Base-by-base conservation (phyloP, 192 early-diverging fungal species). In the Coemansia sp. region DNA sequence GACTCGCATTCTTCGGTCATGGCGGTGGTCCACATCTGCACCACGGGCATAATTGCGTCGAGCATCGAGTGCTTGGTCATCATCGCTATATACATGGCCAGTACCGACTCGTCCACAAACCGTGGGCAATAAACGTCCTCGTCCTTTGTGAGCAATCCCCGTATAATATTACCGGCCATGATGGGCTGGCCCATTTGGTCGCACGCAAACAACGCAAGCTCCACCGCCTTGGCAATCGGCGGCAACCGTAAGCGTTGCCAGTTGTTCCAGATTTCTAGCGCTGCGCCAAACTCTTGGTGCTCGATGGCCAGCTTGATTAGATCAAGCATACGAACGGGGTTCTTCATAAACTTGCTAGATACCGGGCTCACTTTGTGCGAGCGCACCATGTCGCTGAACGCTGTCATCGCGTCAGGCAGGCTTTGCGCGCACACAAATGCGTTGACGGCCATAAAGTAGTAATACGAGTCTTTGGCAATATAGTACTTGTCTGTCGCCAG, bases 301-400 rank as follows among this genome's bases (percentile, higher is more conserved):
- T 73, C 61, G 15, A 57, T 54, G 12, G 67, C 41, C 38, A 70
- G 38, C 5, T 47, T 53, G 57, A 73, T 67, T 6, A 79, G 60
- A 12, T 62, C 62, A 3, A 70, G 50, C 57, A 79, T 48, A 7
- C 29, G 52, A 4, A 47, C 51, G 11, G 71, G 64, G 3, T 62
- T 56, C 10, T 49, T 38, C 3, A 50, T 41, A 59, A 73, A 73
- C n/a, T 45, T 43, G n/a, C 23, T 1, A 1, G 62, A 45, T 32
- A 73, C 71, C 5, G 57, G 37, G 22, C 70, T 67, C 32, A 43
- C 53, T 43, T 73, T 65, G 19, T 59, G 24, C 19, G 70, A 66
- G 1, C 59, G 55, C 35, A 73, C 23, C 76, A 79, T 79, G 32
- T 79, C 76, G 50, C 41, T 24, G 41, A 70, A 81, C 17, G 74